Evolutionary conservation across 179 eudicot genomes (phyloP).

Genomic region (Heliamphora pulchella): DNA sequence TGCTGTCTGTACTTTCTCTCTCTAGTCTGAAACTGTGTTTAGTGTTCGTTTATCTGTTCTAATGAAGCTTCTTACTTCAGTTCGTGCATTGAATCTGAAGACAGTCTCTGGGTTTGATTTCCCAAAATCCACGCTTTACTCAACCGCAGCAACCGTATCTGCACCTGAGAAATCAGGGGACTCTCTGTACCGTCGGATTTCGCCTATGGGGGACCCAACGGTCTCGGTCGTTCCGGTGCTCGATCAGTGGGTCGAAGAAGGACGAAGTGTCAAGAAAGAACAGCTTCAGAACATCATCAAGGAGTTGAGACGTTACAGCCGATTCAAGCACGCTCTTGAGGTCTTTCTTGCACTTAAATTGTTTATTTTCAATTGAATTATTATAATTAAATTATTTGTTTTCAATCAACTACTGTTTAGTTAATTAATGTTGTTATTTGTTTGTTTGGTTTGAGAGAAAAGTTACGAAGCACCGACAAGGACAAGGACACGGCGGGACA

Average conservation of each 20-base stretch:
- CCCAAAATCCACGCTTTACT: constrained; percentile 3
- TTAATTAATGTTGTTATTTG: too few species aligned
- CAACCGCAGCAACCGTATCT: constrained; percentile 11
- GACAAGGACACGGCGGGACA: too few species aligned
- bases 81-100: neutral
- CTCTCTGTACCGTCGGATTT: constrained; percentile 25
- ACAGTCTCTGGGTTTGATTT: neutral
- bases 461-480: too few species aligned
- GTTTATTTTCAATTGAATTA: neutral
- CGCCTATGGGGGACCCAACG: constrained; percentile 23
- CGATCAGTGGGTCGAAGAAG: constrained; percentile 33
- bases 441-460: too few species aligned
- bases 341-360: constrained; percentile 11
- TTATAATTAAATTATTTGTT: neutral
- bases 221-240: constrained; percentile 27
- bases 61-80: neutral
- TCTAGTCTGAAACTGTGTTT: neutral
- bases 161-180: neutral
- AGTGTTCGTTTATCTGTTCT: neutral
- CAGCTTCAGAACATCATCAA: constrained; percentile 21
- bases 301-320: constrained; percentile 23
- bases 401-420: too few species aligned
- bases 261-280: constrained; percentile 13
- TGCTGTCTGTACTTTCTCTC: neutral
- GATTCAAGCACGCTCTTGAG: constrained; percentile 39